Conservation (phyloP, 2,329 filamentous ascomycete species). For the Talaromyces pinophilus region DNA sequence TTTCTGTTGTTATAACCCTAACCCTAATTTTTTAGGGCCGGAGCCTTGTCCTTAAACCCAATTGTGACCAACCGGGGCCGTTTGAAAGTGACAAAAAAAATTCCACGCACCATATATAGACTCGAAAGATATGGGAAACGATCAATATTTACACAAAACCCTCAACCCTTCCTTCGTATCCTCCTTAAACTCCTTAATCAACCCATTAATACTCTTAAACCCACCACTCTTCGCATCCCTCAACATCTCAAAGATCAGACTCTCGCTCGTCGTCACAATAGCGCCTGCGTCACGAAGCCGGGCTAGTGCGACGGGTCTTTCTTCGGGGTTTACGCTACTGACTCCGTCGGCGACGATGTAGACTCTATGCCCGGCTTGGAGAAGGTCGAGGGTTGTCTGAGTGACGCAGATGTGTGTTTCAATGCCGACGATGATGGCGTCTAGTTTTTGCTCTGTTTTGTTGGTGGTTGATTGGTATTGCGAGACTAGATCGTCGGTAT, state of each 20-base stretch:
- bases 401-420: constrained; percentile 93
- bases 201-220: constrained; percentile 70
- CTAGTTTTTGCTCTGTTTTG: constrained; percentile 37
- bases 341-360: constrained; percentile 89
- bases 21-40: background rate
- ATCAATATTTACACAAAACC: constrained; percentile 62
- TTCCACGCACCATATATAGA: background rate
- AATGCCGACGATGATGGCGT: constrained; percentile 82
- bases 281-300: constrained; percentile 75
- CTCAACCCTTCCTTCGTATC: constrained; percentile 70
- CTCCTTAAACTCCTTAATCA: constrained; percentile 75
- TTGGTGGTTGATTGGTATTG: constrained; percentile 28
- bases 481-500: constrained; percentile 65
- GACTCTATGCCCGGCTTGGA: constrained; percentile 73
- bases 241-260: constrained; percentile 84
- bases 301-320: constrained; percentile 76
- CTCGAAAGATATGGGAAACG: background rate
- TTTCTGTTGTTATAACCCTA: background rate
- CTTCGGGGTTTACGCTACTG: constrained; percentile 79
- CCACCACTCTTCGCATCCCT: constrained; percentile 71
- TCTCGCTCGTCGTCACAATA: constrained; percentile 82
- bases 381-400: constrained; percentile 83
- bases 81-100: background rate
- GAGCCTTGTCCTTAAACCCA: background rate
- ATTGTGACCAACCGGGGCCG: background rate